Conservation (phyloP, 495 filamentous ascomycete species). For the Bacidia rubella region DNA sequence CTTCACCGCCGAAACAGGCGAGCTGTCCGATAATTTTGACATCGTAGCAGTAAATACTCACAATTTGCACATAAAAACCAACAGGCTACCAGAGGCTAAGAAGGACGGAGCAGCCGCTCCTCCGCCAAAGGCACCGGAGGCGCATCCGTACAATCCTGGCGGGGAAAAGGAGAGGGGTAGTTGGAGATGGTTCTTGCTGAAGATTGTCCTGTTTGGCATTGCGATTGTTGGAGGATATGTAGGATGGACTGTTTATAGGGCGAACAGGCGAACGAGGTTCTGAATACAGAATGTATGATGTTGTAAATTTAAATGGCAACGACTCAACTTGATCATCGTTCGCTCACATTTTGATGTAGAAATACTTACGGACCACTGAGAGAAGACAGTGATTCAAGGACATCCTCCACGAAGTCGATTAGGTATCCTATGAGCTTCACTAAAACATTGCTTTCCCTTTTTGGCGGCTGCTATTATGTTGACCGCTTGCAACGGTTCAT, state of each 20-base stretch:
- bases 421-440: too few relatives aligned
- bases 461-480: too few relatives aligned
- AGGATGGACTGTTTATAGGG: constrained; percentile 71
- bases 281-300: constrained; percentile 25
- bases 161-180: constrained; percentile 40
- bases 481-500: too few relatives aligned
- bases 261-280: constrained; percentile 61
- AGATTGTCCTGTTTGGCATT: constrained; percentile 62
- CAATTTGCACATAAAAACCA: constrained; percentile 68
- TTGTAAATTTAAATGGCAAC: not conserved
- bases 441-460: too few relatives aligned
- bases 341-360: too few relatives aligned
- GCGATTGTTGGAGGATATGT: constrained; percentile 62
- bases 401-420: too few relatives aligned
- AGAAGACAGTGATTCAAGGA: too few relatives aligned
- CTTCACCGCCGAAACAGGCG: constrained; percentile 90
- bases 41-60: constrained; percentile 78
- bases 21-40: constrained; percentile 95
- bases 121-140: constrained; percentile 7
- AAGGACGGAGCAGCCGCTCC: constrained; percentile 22
- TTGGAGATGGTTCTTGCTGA: constrained; percentile 90
- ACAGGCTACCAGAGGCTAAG: constrained; percentile 21
- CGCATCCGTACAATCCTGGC: constrained; percentile 13
- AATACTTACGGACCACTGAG: too few relatives aligned
- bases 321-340: not conserved